Percentiles rank a stretch among this genome's conserved stretches.
These are phyloP conservation scores for Vickermania ingenoplastis DNA, from an alignment of 208 protist species.

Conservation along the genomic window DNA sequence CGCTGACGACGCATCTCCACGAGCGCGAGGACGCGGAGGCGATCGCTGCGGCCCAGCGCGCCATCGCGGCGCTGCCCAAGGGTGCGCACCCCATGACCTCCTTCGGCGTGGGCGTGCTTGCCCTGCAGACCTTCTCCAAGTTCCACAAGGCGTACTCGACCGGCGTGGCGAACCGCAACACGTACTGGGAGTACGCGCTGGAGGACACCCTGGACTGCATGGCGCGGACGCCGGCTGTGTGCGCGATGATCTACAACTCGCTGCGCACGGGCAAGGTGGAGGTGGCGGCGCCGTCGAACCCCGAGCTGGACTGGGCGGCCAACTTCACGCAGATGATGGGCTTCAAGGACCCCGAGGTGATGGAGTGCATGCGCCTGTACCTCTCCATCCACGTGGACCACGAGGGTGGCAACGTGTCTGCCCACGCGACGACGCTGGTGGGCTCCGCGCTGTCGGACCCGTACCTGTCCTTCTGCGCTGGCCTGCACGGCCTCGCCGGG, in stretches of 20 bases:
- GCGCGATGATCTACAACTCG: constrained; percentile 90
- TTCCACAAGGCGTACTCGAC: constrained; percentile 89
- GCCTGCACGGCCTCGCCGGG: constrained; percentile 94
- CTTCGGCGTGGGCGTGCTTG: constrained; percentile 72
- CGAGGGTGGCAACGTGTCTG: constrained; percentile 96
- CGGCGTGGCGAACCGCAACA: constrained; percentile 87
- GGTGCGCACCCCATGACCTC: constrained; percentile 96
- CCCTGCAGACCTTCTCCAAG: constrained; percentile 88
- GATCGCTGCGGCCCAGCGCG: constrained; percentile 55
- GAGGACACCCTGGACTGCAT: constrained; percentile 93
- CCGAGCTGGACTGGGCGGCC: constrained; percentile 89
- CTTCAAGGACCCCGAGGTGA: constrained; percentile 83
- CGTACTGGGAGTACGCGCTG: constrained; percentile 93
- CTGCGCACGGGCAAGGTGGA: constrained; percentile 29
- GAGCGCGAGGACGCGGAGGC: constrained; percentile 44
- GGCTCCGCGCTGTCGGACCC: constrained; percentile 96
- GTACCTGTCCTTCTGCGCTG: constrained; percentile 94
- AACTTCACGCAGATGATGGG: constrained; percentile 95
- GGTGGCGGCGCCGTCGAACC: constrained; percentile 25
- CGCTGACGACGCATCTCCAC: constrained; percentile 76
- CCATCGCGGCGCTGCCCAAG: constrained; percentile 84
- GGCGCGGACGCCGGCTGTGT: constrained; percentile 79
- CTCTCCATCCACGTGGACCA: constrained; percentile 94
- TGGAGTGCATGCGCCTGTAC: constrained; percentile 97
- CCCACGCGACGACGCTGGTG: constrained; percentile 96